Evolutionary conservation across 1,284 basidiomycete species (phyloP), one percentile per base, ranked within the genome.

Genomic region (Fomitopsis palustris): DNA sequence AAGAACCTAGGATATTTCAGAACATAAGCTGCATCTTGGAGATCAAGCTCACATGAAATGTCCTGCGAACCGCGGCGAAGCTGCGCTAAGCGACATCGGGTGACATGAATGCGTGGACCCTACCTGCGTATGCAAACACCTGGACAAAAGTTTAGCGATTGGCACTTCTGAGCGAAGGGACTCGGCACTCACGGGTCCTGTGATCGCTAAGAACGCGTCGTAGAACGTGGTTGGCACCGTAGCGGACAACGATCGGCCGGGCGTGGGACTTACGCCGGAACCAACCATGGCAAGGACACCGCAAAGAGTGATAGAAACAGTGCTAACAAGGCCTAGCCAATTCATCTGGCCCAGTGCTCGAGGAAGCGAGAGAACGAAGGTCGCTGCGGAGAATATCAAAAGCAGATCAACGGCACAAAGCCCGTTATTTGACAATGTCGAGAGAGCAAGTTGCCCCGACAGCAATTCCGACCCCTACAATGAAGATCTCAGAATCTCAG

Each of bases 121-220:
- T 55, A 79, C 81, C 81, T 58, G 81, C 80, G 67, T 82, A 83
- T 16, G 81, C 74, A 64, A 83, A 84, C 14, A 82, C 80, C 80
- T 82, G 49, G 35, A 17, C 17, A 47, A 17, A n/a, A 17, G 19
- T 14, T 35, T 3, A 10, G 3, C 35, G 10, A 25, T n/a, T 3
- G 0, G 25, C 25, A 27, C 12, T 12, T 47, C 14, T 5, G 2
- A 17, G 14, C 12, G 14, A 47, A 47, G 2, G 17, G 4, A 31
- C 7, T 16, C 9, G 17, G 16, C 10, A 69, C 71, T 59, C 65
- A 81, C 80, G 37, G 82, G 82, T 62, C 81, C 78, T 1, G 82
- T 84, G 43, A 85, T 77, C 4, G 82, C 79, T 41, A 83, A 64
- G 65, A 84, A 83, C 3, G 81, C 81, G 31, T 81, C 67, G 62